Conservation (phyloP, 768 basidiomycete species). For the Trametes gibbosa region DNA sequence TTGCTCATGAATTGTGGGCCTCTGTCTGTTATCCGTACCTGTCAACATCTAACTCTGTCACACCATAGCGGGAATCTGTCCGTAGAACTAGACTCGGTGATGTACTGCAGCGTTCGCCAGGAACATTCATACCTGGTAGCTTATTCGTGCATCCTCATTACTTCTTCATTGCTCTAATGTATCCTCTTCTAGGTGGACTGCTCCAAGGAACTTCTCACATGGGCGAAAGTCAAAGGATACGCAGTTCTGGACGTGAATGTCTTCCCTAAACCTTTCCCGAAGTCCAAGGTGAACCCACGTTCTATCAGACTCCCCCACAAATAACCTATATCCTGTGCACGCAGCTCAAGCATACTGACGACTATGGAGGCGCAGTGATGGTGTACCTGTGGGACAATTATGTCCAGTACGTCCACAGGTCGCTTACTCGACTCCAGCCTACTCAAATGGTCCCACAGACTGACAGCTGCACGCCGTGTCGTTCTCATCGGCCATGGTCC, state of each 20-base stretch:
- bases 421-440: not conserved
- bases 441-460: slow-evolving; percentile 38
- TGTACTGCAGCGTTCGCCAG: slow-evolving; percentile 68
- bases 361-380: slow-evolving; percentile 56
- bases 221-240: slow-evolving; percentile 67
- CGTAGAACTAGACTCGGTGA: slow-evolving; percentile 72
- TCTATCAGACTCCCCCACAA: not conserved
- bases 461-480: slow-evolving; percentile 70
- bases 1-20: slow-evolving; percentile 93
- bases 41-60: not conserved
- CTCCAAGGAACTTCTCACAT: slow-evolving; percentile 73
- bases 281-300: slow-evolving; percentile 32
- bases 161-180: slow-evolving; percentile 2
- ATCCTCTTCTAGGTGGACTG: slow-evolving; percentile 70
- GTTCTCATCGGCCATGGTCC: slow-evolving; percentile 86
- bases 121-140: slow-evolving; percentile 84
- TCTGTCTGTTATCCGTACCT: not conserved
- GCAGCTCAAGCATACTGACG: slow-evolving; percentile 35
- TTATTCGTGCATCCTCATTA: not conserved
- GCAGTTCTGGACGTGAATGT: slow-evolving; percentile 87
- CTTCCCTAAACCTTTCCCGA: slow-evolving; percentile 54
- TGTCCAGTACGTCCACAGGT: slow-evolving; percentile 60
- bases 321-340: slow-evolving; percentile 12
- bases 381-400: slow-evolving; percentile 97
- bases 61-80: slow-evolving; percentile 77